Conservation (phyloP, 2,329 filamentous ascomycete species). For the Dothideomycetidae sp. region DNA sequence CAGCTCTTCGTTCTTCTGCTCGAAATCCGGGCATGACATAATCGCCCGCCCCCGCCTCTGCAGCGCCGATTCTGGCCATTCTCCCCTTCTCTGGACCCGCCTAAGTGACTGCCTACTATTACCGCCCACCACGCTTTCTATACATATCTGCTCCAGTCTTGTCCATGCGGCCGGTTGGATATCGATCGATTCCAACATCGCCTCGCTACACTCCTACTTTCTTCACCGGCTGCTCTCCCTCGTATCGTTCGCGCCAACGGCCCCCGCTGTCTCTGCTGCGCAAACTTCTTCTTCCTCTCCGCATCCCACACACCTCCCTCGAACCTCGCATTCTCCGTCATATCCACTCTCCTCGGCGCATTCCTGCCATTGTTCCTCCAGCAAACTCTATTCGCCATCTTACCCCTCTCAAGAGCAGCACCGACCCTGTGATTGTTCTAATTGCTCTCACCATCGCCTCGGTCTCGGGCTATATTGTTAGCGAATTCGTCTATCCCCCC, state of each 20-base stretch:
- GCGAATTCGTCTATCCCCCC: constrained; percentile 10
- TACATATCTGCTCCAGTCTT: background rate
- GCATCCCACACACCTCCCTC: background rate
- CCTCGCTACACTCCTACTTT: background rate
- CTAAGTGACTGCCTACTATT: background rate
- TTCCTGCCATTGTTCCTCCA: no score
- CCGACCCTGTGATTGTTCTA: constrained; percentile 14
- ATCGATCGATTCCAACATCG: background rate
- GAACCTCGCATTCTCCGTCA: background rate
- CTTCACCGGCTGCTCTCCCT: background rate
- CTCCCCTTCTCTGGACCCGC: background rate
- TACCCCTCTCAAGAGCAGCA: background rate
- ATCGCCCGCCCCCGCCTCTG: background rate
- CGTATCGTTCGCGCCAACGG: background rate
- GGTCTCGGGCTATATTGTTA: constrained; percentile 20
- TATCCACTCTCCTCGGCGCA: background rate
- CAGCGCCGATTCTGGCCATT: no score
- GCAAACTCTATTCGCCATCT: background rate
- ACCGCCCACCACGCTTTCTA: no score
- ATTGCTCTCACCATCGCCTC: constrained; percentile 22
- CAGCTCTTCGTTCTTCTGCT: no score
- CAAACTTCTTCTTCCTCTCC: no score
- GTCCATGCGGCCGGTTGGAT: background rate
- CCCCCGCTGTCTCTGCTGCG: background rate
- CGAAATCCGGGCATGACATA: background rate